phyloP scores from a whole-genome alignment of 768 basidiomycete species.

The Xerocomellus amylosporus region DNA sequence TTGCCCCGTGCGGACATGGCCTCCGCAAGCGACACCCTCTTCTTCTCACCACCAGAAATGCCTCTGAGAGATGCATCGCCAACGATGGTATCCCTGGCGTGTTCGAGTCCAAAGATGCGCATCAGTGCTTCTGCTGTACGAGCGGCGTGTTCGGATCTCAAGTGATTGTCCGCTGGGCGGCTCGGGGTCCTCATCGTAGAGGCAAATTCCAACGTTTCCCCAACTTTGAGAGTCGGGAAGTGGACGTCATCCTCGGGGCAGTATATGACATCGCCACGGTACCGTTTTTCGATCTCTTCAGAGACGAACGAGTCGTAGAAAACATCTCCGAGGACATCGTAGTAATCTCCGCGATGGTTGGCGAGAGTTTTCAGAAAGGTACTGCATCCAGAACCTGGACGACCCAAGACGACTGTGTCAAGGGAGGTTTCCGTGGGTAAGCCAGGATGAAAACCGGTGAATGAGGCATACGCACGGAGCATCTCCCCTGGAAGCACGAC shows the following conservation, averaged over 20 bases:
- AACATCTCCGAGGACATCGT: conserved; percentile 41
- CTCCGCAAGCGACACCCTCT: conserved; percentile 81
- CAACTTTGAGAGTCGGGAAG: conserved; percentile 41
- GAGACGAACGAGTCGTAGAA: conserved; percentile 45
- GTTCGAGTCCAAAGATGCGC: conserved; percentile 73
- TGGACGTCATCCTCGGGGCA: conserved; percentile 30
- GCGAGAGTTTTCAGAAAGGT: conserved; percentile 53
- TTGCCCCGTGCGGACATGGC: conserved; percentile 58
- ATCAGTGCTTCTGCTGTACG: conserved; percentile 46
- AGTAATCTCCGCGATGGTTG: conserved; percentile 42
- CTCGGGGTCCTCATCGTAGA: conserved; percentile 46
- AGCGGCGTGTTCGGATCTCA: conserved; percentile 30
- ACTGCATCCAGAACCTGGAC: conserved; percentile 64
- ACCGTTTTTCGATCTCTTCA: conserved; percentile 43
- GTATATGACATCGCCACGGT: conserved; percentile 47
- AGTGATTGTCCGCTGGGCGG: conserved; percentile 16
- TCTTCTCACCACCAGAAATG: conserved; percentile 74
- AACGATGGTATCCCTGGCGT: conserved; percentile 68
- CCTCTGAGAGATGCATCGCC: conserved; percentile 78
- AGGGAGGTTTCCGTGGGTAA: not conserved
- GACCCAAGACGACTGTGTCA: conserved; percentile 69
- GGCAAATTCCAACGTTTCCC: conserved; percentile 50
- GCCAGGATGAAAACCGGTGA: not conserved
- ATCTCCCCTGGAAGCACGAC: conserved; percentile 69
- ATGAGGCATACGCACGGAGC: conserved; percentile 53